A percentile compares a stretch with the other conserved stretches of the same genome.
Evolutionary conservation across 2,329 filamentous ascomycete species (phyloP).

Genomic region (Curvularia sp.): DNA sequence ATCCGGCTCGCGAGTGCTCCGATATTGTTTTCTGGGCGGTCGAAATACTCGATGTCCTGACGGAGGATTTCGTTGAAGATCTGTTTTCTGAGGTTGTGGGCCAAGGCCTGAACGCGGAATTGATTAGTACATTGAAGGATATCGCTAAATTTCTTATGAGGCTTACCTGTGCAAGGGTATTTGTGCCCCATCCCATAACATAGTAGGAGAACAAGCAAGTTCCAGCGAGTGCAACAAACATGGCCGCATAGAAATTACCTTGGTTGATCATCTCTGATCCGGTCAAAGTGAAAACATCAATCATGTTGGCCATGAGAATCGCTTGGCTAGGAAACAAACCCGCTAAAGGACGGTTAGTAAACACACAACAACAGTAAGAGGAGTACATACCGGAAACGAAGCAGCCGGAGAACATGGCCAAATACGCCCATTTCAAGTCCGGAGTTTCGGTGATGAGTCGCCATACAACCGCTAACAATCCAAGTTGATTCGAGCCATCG

Average conservation of each 20-base stretch:
- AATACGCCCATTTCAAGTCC: constrained; percentile 14
- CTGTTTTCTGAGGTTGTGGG: constrained; percentile 15
- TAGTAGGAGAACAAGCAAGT: constrained; percentile 28
- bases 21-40: constrained; percentile 83
- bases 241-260: constrained; percentile 34
- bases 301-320: constrained; percentile 25
- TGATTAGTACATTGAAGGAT: background rate
- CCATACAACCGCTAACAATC: constrained; percentile 13
- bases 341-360: background rate
- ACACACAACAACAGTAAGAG: background rate
- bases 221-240: constrained; percentile 33
- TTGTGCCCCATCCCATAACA: constrained; percentile 65
- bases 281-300: constrained; percentile 26
- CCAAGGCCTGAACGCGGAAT: background rate
- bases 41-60: constrained; percentile 90
- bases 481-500: constrained; percentile 7
- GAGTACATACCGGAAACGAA: constrained; percentile 1
- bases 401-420: constrained; percentile 12
- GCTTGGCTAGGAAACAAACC: constrained; percentile 20
- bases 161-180: constrained; percentile 64
- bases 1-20: constrained; percentile 74
- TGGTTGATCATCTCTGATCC: constrained; percentile 16
- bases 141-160: background rate
- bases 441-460: constrained; percentile 11
- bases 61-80: constrained; percentile 60